phyloP scores from a whole-genome alignment of 805 yeast genomes.

The Kodamaea neixiangensis region DNA sequence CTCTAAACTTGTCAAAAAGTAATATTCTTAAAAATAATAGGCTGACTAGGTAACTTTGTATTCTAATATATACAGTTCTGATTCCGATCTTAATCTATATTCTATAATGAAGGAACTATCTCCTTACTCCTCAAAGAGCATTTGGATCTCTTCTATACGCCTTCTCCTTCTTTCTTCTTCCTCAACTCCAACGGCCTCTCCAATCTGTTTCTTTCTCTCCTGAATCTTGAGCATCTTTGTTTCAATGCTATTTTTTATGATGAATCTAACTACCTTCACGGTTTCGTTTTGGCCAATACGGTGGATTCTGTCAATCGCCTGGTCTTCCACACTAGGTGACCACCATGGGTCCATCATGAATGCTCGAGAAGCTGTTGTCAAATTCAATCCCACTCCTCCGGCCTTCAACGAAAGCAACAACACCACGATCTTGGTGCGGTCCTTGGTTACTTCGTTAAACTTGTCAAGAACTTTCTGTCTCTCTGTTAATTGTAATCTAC shows the following conservation, averaged over 20 bases:
- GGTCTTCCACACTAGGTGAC: conserved; percentile 90
- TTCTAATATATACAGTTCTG: no score
- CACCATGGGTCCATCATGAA: conserved; percentile 97
- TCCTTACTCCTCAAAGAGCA: conserved; percentile 53
- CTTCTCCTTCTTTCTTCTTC: conserved; percentile 73
- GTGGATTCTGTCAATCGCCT: conserved; percentile 88
- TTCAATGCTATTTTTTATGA: conserved; percentile 80
- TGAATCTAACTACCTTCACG: conserved; percentile 78
- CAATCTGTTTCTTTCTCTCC: conserved; percentile 76
- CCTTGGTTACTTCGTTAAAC: conserved; percentile 43
- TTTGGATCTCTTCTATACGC: conserved; percentile 71
- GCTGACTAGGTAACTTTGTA: background rate
- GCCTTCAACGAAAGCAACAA: conserved; percentile 79
- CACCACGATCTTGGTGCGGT: conserved; percentile 43
- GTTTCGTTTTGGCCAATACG: conserved; percentile 79
- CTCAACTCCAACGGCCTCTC: conserved; percentile 75
- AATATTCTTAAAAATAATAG: background rate
- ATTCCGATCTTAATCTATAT: no score
- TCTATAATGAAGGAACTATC: background rate
- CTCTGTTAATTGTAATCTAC: conserved; percentile 66
- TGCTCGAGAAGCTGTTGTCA: conserved; percentile 82
- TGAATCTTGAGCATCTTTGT: conserved; percentile 87
- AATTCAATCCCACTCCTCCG: conserved; percentile 91
- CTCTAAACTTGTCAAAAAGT: conserved; percentile 18
- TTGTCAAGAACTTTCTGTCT: conserved; percentile 60